A percentile compares a stretch with the other conserved stretches of the same genome.
Conservation (phyloP, 2,329 filamentous ascomycete species). For the Pseudogymnoascus sp. region DNA sequence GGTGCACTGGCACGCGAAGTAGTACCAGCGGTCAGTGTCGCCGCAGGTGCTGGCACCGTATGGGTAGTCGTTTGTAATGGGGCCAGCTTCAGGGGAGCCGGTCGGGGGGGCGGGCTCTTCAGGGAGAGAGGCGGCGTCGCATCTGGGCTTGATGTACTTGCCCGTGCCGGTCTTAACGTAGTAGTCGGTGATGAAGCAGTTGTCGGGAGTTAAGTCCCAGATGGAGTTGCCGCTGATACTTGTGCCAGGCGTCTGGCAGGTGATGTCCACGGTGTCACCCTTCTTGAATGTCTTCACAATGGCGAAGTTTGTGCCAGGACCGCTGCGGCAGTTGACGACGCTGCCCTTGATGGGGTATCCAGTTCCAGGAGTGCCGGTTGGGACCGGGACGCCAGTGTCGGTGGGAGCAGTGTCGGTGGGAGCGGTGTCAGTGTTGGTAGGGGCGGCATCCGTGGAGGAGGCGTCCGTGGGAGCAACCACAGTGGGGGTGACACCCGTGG, state of each 20-base stretch:
- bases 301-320: constrained; percentile 17
- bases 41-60: constrained; percentile 10
- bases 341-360: constrained; percentile 20
- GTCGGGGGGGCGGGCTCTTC: background rate
- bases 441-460: background rate
- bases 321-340: constrained; percentile 21
- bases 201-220: constrained; percentile 24
- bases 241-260: constrained; percentile 12
- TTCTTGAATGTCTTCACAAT: constrained; percentile 13
- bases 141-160: background rate
- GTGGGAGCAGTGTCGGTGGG: background rate
- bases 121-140: background rate
- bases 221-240: constrained; percentile 17
- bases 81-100: background rate
- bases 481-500: background rate
- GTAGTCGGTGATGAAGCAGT: constrained; percentile 24
- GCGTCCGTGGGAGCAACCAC: background rate
- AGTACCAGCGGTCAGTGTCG: constrained; percentile 11
- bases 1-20: constrained; percentile 14
- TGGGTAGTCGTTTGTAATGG: constrained; percentile 9
- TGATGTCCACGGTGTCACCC: constrained; percentile 8
- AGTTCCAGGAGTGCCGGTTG: background rate
- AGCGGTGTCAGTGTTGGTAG: background rate
- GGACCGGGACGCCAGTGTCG: background rate
- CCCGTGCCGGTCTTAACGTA: constrained; percentile 22